A percentile compares a stretch with the other conserved stretches of the same genome.
These are phyloP conservation scores for Saprolegnia parasitica DNA, from an alignment of 352 stramenopile species.

Conservation along the genomic window DNA sequence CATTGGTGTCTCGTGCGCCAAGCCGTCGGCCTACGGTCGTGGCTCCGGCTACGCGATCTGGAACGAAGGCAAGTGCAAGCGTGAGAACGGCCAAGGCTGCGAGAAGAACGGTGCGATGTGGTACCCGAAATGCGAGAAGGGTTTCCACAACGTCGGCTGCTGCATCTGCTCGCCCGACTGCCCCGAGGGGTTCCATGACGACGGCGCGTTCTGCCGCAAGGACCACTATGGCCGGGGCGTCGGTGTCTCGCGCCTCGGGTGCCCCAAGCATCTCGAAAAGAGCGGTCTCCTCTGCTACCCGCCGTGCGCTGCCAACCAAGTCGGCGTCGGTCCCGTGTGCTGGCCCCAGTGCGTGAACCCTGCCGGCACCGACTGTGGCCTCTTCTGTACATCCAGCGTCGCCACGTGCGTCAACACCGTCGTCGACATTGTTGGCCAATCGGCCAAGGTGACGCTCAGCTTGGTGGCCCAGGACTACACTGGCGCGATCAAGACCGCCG, in stretches of 20 bases:
- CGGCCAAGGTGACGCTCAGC: slow-evolving; percentile 10
- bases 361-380: slow-evolving; percentile 1
- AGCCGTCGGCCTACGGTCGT: slow-evolving; percentile 18
- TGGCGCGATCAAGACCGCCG: neutral
- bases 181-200: slow-evolving; percentile 12
- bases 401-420: neutral
- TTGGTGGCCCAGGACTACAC: slow-evolving; percentile 10
- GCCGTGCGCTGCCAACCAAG: slow-evolving; percentile 5
- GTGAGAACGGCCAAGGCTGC: slow-evolving; percentile 16
- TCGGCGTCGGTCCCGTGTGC: slow-evolving; percentile 28
- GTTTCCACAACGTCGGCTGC: slow-evolving; percentile 20
- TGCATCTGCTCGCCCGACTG: slow-evolving; percentile 26
- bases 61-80: slow-evolving; percentile 23
- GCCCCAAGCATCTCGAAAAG: slow-evolving; percentile 16
- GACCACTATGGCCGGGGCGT: slow-evolving; percentile 17
- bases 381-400: slow-evolving; percentile 14
- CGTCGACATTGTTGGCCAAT: slow-evolving; percentile 5
- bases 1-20: slow-evolving; percentile 21
- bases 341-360: slow-evolving; percentile 19
- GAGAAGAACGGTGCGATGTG: slow-evolving; percentile 25
- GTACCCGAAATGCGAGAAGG: slow-evolving; percentile 23
- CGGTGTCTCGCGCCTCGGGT: slow-evolving; percentile 8
- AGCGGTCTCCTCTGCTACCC: slow-evolving; percentile 30
- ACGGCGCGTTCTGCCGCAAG: slow-evolving; percentile 30
- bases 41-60: slow-evolving; percentile 8